Percentiles rank a stretch among this genome's conserved stretches.
Evolutionary conservation across 805 yeast species (phyloP).

Genomic region (Yarrowia sp.): DNA sequence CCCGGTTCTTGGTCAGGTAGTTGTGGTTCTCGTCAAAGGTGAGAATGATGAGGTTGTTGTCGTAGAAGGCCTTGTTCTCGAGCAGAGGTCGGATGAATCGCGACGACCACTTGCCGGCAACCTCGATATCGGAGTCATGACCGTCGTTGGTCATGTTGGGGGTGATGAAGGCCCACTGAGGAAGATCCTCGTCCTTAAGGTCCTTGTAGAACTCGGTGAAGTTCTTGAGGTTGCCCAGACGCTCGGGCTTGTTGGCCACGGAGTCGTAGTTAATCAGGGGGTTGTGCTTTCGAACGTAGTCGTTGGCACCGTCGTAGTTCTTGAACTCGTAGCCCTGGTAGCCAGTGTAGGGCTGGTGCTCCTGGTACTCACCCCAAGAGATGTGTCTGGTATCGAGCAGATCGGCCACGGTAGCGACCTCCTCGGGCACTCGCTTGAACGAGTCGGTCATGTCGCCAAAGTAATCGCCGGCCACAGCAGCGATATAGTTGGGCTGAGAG

Average conservation of each 20-base stretch:
- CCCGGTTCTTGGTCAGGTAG: conserved; percentile 55
- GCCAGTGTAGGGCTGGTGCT: conserved; percentile 61
- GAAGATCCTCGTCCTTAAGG: conserved; percentile 53
- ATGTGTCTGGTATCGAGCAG: conserved; percentile 56
- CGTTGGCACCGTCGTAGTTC: conserved; percentile 56
- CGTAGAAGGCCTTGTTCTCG: conserved; percentile 57
- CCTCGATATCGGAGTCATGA: conserved; percentile 57
- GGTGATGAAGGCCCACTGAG: conserved; percentile 62
- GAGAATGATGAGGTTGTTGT: conserved; percentile 55
- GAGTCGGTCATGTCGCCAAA: conserved; percentile 58
- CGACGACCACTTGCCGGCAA: conserved; percentile 58
- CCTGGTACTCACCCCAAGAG: conserved; percentile 63
- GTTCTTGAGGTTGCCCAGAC: conserved; percentile 57
- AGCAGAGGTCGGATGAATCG: conserved; percentile 56
- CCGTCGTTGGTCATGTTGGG: conserved; percentile 64
- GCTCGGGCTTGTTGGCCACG: conserved; percentile 50
- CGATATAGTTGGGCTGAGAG: conserved; percentile 62
- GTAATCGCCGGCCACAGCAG: conserved; percentile 60
- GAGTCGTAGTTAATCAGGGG: conserved; percentile 57
- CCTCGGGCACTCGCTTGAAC: conserved; percentile 55
- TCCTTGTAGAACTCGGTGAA: conserved; percentile 56
- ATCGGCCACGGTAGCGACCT: conserved; percentile 59
- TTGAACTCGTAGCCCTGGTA: conserved; percentile 58
- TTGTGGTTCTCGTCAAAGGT: conserved; percentile 61
- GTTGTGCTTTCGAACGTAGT: conserved; percentile 62